phyloP scores from a whole-genome alignment of 495 filamentous ascomycete species.

The Cudoniella acicularis region DNA sequence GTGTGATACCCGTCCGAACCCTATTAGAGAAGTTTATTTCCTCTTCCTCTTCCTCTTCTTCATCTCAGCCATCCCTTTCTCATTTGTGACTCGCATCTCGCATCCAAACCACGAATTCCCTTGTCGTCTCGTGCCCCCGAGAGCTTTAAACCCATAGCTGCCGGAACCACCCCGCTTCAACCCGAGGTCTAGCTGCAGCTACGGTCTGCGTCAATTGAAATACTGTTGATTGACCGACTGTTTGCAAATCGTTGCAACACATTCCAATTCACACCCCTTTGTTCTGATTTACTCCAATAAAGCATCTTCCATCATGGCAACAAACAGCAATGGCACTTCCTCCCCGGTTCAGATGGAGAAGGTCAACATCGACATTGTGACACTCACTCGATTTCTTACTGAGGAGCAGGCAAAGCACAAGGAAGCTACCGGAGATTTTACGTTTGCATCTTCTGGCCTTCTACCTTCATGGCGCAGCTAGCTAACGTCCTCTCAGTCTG shows the following conservation, averaged over 20 bases:
- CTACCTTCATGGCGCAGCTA: not conserved
- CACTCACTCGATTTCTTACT: slow-evolving; percentile 89
- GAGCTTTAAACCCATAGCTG: slow-evolving; percentile 7
- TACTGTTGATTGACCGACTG: too few species aligned
- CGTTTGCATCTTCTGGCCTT: slow-evolving; percentile 52
- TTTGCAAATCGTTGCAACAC: too few species aligned
- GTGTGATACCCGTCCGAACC: slow-evolving; percentile 8
- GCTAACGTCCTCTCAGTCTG: slow-evolving; percentile 51
- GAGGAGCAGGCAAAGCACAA: slow-evolving; percentile 92
- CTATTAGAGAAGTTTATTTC: slow-evolving; percentile 20
- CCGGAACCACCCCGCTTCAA: slow-evolving; percentile 15
- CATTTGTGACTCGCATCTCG: not conserved
- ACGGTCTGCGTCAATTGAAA: slow-evolving; percentile 15
- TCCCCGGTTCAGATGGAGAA: slow-evolving; percentile 64
- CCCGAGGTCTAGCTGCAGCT: slow-evolving; percentile 19
- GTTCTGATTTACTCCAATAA: too few species aligned
- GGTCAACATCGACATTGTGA: slow-evolving; percentile 94
- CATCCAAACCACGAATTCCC: not conserved
- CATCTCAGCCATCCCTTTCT: not conserved
- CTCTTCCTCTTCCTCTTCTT: not conserved
- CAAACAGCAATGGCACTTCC: slow-evolving; percentile 33
- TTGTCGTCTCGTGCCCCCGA: slow-evolving; percentile 1
- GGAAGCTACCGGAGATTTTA: slow-evolving; percentile 97
- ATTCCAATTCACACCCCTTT: too few species aligned
- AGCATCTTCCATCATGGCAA: slow-evolving; percentile 32